phyloP scores from a whole-genome alignment of 768 basidiomycete species.

The Coprinellus micaceus region DNA sequence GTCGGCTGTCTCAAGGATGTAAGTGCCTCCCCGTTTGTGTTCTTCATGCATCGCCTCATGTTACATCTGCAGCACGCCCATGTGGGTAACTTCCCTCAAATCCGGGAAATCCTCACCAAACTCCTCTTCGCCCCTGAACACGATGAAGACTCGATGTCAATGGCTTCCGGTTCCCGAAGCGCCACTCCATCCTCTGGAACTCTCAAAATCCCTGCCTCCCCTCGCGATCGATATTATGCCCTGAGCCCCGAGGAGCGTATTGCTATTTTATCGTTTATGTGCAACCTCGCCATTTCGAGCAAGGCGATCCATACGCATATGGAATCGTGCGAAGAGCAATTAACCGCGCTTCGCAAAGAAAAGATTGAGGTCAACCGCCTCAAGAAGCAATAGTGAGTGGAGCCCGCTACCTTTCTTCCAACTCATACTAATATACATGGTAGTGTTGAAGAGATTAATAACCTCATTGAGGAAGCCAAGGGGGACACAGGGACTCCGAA shows the following conservation, averaged over 20 bases:
- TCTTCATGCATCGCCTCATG: conserved; percentile 6
- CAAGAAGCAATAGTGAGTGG: conserved; percentile 81
- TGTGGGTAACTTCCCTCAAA: conserved; percentile 62
- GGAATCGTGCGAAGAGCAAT: conserved; percentile 83
- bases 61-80: conserved; percentile 87
- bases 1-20: conserved; percentile 89
- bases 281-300: conserved; percentile 85
- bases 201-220: conserved; percentile 46
- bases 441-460: conserved; percentile 72
- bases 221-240: conserved; percentile 66
- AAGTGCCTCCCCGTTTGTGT: conserved; percentile 30
- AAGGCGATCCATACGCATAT: conserved; percentile 85
- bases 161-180: conserved; percentile 45
- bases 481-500: conserved; percentile 42
- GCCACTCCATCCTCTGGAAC: conserved; percentile 42
- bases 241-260: conserved; percentile 79
- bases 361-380: conserved; percentile 92
- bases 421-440: conserved; percentile 5
- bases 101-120: conserved; percentile 67
- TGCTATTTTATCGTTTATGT: conserved; percentile 82
- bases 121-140: conserved; percentile 68
- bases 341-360: conserved; percentile 92
- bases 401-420: background rate
- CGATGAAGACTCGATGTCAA: conserved; percentile 35
- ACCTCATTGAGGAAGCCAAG: conserved; percentile 56